Base-by-base conservation (phyloP, 2,329 filamentous ascomycete genomes). In the Sarocladium oryzae region DNA sequence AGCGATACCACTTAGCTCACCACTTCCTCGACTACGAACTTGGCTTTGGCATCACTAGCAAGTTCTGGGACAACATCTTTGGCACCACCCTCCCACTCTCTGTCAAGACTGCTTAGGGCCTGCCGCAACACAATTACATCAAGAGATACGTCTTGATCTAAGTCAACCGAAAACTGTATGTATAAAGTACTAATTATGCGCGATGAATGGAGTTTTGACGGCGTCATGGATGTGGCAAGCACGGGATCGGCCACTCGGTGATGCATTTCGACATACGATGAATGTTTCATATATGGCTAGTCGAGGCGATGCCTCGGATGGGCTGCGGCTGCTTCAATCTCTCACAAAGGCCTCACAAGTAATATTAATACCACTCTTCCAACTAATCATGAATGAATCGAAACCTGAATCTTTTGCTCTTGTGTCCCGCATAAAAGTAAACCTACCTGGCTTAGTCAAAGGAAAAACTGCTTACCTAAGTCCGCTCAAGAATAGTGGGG, bases 21-120 rank as follows among this genome's bases (percentile, higher is more conserved):
- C 93, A 99, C 72, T 99, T 96, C 69, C 89, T 93, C 55, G 93
- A 99, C 67, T 99, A 95, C 66, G 88, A 99, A 69, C 92, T 96
- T 58, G 93, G 93, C 50, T 99, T 97, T 61, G 93, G 93, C 52
- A 92, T 99, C 49, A 96, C 92, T 28, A 96, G 87, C 75, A 84
- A 85, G 58, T 96, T 99, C 76, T 99, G 93, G 93, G 93, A 99
- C 67, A 74, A 73, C 48, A 72, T 99, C 6, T 99, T 99, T 65
- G 89, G 90, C 58, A 99, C 93, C 1, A 86, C 95, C 71, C 75
- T 99, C 43, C 53, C 63, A 33, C 58, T 65, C n/a, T 53, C 57
- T 24, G 65, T 67, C 49, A 65, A 66, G 61, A 63, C 62, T 5
- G 62, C 63, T 49, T 69, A 57, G 33, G 24, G n/a, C 10, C 13